Percentiles rank a stretch among this genome's conserved stretches.
phyloP scores from a whole-genome alignment of 257 asterid species.

The Capsicum baccatum region DNA sequence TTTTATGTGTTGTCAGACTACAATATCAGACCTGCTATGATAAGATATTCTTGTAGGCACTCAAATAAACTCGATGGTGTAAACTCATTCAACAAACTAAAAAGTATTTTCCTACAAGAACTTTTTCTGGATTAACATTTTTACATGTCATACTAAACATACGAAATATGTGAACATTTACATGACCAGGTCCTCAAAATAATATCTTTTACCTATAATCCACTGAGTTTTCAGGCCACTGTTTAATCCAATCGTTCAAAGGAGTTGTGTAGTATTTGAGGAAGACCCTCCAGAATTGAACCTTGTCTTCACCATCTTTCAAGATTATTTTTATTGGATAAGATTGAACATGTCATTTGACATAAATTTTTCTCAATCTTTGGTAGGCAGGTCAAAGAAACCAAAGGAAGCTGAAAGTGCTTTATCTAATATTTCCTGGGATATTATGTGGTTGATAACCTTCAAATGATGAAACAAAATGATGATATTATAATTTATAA shows the following conservation, averaged over 20 bases:
- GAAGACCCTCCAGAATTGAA: conserved; percentile 52
- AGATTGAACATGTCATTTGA: conserved; percentile 48
- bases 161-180: too few relatives aligned
- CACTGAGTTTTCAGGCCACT: conserved; percentile 55
- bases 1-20: too few relatives aligned
- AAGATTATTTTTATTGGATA: conserved; percentile 51
- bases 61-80: too few relatives aligned
- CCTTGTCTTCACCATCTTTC: conserved; percentile 48
- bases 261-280: conserved; percentile 69
- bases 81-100: too few relatives aligned
- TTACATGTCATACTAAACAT: too few relatives aligned
- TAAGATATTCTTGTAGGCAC: too few relatives aligned
- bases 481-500: too few relatives aligned
- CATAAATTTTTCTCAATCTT: conserved; percentile 46
- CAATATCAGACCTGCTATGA: too few relatives aligned
- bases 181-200: too few relatives aligned
- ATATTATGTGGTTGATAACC: conserved; percentile 58
- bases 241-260: conserved; percentile 43
- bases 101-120: too few relatives aligned
- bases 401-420: conserved; percentile 41
- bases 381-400: conserved; percentile 45
- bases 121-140: too few relatives aligned
- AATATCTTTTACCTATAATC: conserved; percentile 39
- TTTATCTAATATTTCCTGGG: conserved; percentile 42
- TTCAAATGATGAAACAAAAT: neutral